phyloP scores from a whole-genome alignment of 768 basidiomycete genomes.

The Suillus luteus region DNA sequence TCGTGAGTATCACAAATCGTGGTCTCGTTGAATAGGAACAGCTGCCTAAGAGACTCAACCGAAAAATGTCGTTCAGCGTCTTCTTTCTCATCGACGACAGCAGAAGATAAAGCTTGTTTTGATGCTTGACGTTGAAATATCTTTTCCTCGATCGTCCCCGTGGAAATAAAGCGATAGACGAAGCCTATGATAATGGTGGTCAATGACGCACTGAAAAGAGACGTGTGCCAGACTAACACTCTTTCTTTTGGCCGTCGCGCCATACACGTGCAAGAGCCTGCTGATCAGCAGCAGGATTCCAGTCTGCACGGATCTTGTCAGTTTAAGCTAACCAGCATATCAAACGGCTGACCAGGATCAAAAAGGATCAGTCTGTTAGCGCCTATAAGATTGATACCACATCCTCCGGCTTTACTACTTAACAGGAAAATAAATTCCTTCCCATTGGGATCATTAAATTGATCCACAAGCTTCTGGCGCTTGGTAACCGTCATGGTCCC shows the following conservation, averaged over 20 bases:
- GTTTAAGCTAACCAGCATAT: not conserved
- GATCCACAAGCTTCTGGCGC: slow-evolving; percentile 93
- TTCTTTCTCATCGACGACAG: slow-evolving; percentile 98
- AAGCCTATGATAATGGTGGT: slow-evolving; percentile 59
- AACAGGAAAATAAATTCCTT: slow-evolving; percentile 94
- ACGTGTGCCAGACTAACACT: slow-evolving; percentile 59
- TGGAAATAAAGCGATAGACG: slow-evolving; percentile 96
- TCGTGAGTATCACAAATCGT: slow-evolving; percentile 95
- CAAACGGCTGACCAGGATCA: slow-evolving; percentile 71
- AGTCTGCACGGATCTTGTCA: slow-evolving; percentile 54
- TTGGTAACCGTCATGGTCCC: slow-evolving; percentile 92
- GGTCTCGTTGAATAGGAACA: slow-evolving; percentile 88
- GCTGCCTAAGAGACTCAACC: slow-evolving; percentile 79
- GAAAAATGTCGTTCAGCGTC: slow-evolving; percentile 96
- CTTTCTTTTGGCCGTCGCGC: slow-evolving; percentile 99
- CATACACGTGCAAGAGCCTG: slow-evolving; percentile 98
- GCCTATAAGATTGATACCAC: slow-evolving; percentile 96
- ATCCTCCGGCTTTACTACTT: slow-evolving; percentile 94
- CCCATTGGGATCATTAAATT: slow-evolving; percentile 90
- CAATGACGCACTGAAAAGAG: not conserved
- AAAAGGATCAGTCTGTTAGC: slow-evolving; percentile 95
- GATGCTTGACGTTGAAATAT: slow-evolving; percentile 97
- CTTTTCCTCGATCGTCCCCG: slow-evolving; percentile 98
- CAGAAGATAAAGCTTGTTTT: slow-evolving; percentile 95
- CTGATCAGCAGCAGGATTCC: slow-evolving; percentile 98